These are phyloP conservation scores for Platanus orientalis DNA, from an alignment of 164 flowering plant species.

Conservation along the genomic window DNA sequence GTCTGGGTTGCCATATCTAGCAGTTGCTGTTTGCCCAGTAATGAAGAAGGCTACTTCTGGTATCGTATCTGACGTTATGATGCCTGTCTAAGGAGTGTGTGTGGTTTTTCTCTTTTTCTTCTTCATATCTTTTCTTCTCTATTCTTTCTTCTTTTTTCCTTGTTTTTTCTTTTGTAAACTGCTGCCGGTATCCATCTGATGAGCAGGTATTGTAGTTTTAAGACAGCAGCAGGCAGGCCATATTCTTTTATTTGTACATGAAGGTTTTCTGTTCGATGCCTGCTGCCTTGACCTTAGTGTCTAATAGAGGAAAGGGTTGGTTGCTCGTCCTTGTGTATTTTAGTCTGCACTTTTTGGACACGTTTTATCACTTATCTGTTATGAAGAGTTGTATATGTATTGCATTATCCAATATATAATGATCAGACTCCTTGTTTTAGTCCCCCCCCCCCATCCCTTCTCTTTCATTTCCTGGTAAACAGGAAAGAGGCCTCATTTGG, in stretches of 20 bases:
- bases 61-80: constrained; percentile 18
- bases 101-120: constrained; percentile 14
- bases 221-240: constrained; percentile 20
- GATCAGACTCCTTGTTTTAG: no score
- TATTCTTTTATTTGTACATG: constrained; percentile 48
- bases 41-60: constrained; percentile 17
- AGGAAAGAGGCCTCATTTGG: no score
- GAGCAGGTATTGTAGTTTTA: constrained; percentile 1
- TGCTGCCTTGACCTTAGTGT: constrained; percentile 8
- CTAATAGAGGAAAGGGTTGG: constrained; percentile 2
- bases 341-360: neutral
- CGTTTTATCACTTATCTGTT: no score
- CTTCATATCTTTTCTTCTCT: neutral
- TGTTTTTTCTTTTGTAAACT: constrained; percentile 6
- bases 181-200: constrained; percentile 18
- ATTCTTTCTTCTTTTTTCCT: neutral
- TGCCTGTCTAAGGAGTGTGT: constrained; percentile 33
- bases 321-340: neutral
- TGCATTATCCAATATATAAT: no score
- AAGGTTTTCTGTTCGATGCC: constrained; percentile 2
- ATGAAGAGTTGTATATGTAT: no score
- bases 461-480: no score
- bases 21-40: constrained; percentile 15
- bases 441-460: no score
- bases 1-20: constrained; percentile 17